Evolutionary conservation across 176 grass and related monocot species (phyloP).

Genomic region (Hyparrhenia diplandra): DNA sequence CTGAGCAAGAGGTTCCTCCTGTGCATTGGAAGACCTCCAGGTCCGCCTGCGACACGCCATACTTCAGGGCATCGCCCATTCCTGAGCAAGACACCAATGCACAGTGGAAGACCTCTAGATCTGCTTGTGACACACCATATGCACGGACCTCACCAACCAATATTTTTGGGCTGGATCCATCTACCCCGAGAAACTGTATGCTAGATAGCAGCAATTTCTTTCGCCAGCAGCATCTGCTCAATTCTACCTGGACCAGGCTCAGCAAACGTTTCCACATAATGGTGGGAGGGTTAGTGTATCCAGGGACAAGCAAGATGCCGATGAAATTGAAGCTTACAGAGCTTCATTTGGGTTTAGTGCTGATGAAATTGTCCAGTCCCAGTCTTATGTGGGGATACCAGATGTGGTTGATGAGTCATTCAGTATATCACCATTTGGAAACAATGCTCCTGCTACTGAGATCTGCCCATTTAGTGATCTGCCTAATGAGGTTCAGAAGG

Average conservation of each 20-base stretch:
- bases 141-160: slow-evolving; percentile 59
- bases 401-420: slow-evolving; percentile 81
- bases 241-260: slow-evolving; percentile 93
- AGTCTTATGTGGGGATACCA: slow-evolving; percentile 66
- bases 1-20: slow-evolving; percentile 64
- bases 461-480: slow-evolving; percentile 37
- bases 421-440: slow-evolving; percentile 87
- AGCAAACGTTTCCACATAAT: slow-evolving; percentile 65
- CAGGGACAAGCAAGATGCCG: slow-evolving; percentile 89
- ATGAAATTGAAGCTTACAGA: slow-evolving; percentile 96
- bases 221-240: slow-evolving; percentile 66
- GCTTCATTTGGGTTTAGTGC: slow-evolving; percentile 99
- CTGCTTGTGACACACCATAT: slow-evolving; percentile 77
- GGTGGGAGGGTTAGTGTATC: slow-evolving; percentile 80
- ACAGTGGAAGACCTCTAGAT: slow-evolving; percentile 70
- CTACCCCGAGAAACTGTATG: slow-evolving; percentile 68
- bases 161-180: slow-evolving; percentile 70
- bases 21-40: slow-evolving; percentile 58
- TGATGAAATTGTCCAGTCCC: slow-evolving; percentile 78
- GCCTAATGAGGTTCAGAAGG: slow-evolving; percentile 36
- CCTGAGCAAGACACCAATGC: slow-evolving; percentile 55
- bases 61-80: slow-evolving; percentile 54
- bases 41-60: slow-evolving; percentile 79
- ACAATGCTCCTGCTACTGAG: slow-evolving; percentile 37
- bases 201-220: slow-evolving; percentile 68